Evolutionary conservation across 1,139 yeast genomes (phyloP).

Genomic region (Kluyveromyces marxianus): DNA sequence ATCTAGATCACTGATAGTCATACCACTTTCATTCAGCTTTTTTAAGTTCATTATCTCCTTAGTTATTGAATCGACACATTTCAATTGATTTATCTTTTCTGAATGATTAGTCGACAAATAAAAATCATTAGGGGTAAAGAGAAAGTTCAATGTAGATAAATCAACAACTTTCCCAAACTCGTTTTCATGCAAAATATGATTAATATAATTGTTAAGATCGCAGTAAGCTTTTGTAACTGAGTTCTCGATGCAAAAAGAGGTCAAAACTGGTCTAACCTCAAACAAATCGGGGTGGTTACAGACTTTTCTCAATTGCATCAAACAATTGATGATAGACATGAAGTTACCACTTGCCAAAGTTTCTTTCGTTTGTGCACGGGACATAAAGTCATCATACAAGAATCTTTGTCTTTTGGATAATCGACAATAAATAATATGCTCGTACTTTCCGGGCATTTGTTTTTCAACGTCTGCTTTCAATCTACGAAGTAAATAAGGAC

Average conservation of each 20-base stretch:
- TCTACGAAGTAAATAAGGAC: slow-evolving; percentile 88
- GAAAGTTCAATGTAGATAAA: slow-evolving; percentile 53
- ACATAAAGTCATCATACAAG: slow-evolving; percentile 94
- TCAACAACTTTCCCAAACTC: slow-evolving; percentile 35
- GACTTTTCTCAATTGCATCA: slow-evolving; percentile 96
- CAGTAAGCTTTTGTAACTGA: slow-evolving; percentile 52
- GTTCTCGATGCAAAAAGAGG: slow-evolving; percentile 70
- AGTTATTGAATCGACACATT: slow-evolving; percentile 41
- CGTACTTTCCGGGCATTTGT: slow-evolving; percentile 98
- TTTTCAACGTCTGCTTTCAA: slow-evolving; percentile 95
- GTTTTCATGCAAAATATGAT: slow-evolving; percentile 33
- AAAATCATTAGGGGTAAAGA: slow-evolving; percentile 43
- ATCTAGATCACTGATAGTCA: slow-evolving; percentile 17
- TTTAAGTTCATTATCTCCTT: slow-evolving; percentile 39
- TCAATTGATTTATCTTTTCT: slow-evolving; percentile 38
- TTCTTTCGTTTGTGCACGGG: slow-evolving; percentile 90
- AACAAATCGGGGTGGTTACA: slow-evolving; percentile 97
- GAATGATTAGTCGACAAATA: slow-evolving; percentile 42
- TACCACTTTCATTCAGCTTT: slow-evolving; percentile 14
- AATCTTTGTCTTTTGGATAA: slow-evolving; percentile 87
- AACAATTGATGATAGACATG: slow-evolving; percentile 87
- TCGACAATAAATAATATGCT: slow-evolving; percentile 88
- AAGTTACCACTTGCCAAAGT: slow-evolving; percentile 93
- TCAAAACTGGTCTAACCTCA: slow-evolving; percentile 90
- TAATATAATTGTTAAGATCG: slow-evolving; percentile 38